A percentile compares a stretch with the other conserved stretches of the same genome.
Evolutionary conservation across 2,329 filamentous ascomycete species (phyloP).

Genomic region (Trichoderma aggressivum): DNA sequence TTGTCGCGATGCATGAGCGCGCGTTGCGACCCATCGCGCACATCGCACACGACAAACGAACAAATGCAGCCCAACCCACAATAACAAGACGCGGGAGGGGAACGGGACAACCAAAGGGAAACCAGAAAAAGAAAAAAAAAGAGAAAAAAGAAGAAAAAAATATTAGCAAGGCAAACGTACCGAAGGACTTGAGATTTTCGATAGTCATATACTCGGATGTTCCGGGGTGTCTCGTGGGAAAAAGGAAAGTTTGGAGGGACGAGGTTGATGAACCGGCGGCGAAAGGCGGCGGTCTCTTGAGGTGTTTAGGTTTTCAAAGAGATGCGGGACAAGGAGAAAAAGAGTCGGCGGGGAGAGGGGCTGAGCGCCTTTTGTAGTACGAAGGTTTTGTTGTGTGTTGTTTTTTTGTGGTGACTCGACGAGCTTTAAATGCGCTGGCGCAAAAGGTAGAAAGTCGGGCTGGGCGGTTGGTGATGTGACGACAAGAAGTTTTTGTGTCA

Average conservation of each 20-base stretch:
- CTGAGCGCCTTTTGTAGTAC: not conserved
- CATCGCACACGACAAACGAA: not conserved
- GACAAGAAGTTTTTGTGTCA: conserved; percentile 6
- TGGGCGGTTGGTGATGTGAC: not conserved
- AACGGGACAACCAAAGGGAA: not conserved
- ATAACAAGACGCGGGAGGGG: not conserved
- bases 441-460: not conserved
- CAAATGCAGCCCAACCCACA: too few relatives aligned
- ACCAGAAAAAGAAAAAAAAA: too few relatives aligned
- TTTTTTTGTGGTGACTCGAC: not conserved
- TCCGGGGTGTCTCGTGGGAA: conserved; percentile 53
- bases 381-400: not conserved
- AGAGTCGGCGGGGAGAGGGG: not conserved
- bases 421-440: not conserved
- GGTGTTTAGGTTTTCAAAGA: conserved; percentile 3
- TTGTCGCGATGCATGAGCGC: not conserved
- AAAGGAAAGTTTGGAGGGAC: conserved; percentile 48
- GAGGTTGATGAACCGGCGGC: conserved; percentile 50
- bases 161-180: conserved; percentile 50
- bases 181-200: conserved; percentile 97
- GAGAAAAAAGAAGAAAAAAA: too few relatives aligned
- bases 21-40: not conserved
- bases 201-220: conserved; percentile 95
- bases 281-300: conserved; percentile 30
- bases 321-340: not conserved